phyloP scores from a whole-genome alignment of 768 basidiomycete genomes.

The Russula brevipes region DNA sequence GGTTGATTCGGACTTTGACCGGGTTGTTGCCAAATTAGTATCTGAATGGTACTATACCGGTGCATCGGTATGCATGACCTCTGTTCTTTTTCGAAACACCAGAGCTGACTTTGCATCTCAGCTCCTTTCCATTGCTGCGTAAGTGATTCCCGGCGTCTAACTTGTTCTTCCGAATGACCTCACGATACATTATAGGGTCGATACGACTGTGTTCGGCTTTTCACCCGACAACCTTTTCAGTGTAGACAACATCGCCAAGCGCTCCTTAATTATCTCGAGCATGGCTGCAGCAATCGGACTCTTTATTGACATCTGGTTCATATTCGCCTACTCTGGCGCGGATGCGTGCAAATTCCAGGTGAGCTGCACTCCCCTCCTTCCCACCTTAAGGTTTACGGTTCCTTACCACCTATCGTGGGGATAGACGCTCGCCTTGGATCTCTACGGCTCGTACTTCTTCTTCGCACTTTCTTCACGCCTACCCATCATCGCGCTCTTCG shows the following conservation, averaged over 20 bases:
- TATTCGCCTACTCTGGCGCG: conserved; percentile 55
- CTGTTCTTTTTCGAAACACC: neutral
- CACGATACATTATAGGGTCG: conserved; percentile 31
- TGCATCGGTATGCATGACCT: conserved; percentile 44
- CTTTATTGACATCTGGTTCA: conserved; percentile 58
- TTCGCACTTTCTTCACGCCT: conserved; percentile 63
- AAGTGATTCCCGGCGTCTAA: conserved; percentile 24
- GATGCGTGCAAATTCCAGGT: conserved; percentile 52
- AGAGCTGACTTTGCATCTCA: conserved; percentile 26
- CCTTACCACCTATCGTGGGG: neutral
- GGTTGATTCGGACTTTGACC: conserved; percentile 47
- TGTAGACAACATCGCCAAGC: conserved; percentile 43
- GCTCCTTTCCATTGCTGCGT: conserved; percentile 61
- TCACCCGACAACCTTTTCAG: conserved; percentile 44
- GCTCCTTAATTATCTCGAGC: conserved; percentile 53
- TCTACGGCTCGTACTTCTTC: conserved; percentile 60
- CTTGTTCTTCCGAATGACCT: neutral
- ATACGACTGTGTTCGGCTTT: conserved; percentile 62
- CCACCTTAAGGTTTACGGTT: neutral
- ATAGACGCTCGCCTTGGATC: conserved; percentile 47
- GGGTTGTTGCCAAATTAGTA: conserved; percentile 43
- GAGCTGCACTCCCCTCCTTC: conserved; percentile 25
- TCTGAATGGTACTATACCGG: conserved; percentile 64
- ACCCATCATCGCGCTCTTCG: conserved; percentile 56
- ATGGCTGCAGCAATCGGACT: conserved; percentile 63